Evolutionary conservation across 768 basidiomycete species (phyloP).

Genomic region (Cystofilobasidium ferigula): DNA sequence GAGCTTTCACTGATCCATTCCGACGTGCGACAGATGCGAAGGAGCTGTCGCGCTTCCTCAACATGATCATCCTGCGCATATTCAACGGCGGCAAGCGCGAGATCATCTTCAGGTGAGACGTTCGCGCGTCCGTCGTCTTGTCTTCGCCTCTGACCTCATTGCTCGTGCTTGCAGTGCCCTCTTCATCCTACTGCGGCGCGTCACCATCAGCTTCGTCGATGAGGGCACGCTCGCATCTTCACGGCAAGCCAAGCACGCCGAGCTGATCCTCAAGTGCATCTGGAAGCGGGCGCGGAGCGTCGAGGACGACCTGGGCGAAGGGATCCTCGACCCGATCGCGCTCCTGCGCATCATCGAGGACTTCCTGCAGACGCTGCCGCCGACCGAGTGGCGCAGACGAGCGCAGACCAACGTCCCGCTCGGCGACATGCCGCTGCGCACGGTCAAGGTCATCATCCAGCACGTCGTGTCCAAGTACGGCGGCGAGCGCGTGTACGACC

Average conservation of each 20-base stretch:
- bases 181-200: slow-evolving; percentile 65
- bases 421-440: slow-evolving; percentile 94
- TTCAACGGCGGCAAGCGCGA: slow-evolving; percentile 83
- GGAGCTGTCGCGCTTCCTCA: slow-evolving; percentile 90
- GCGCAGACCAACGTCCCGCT: slow-evolving; percentile 84
- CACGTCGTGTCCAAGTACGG: slow-evolving; percentile 80
- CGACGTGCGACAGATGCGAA: slow-evolving; percentile 55
- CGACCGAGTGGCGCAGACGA: slow-evolving; percentile 89
- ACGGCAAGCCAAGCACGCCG: slow-evolving; percentile 76
- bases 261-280: slow-evolving; percentile 87
- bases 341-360: slow-evolving; percentile 85
- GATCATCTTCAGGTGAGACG: slow-evolving; percentile 72
- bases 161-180: slow-evolving; percentile 48
- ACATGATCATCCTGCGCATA: slow-evolving; percentile 89
- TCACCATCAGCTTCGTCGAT: slow-evolving; percentile 44
- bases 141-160: background rate
- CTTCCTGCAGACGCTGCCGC: slow-evolving; percentile 83
- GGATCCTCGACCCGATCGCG: slow-evolving; percentile 70
- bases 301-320: slow-evolving; percentile 74
- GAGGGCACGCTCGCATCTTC: slow-evolving; percentile 53
- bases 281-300: slow-evolving; percentile 96
- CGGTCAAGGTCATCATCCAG: slow-evolving; percentile 96
- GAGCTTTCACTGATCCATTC: background rate
- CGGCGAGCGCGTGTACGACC: slow-evolving; percentile 74
- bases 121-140: background rate